phyloP scores from a whole-genome alignment of 345 rosid species.

The Boechera retrofracta region DNA sequence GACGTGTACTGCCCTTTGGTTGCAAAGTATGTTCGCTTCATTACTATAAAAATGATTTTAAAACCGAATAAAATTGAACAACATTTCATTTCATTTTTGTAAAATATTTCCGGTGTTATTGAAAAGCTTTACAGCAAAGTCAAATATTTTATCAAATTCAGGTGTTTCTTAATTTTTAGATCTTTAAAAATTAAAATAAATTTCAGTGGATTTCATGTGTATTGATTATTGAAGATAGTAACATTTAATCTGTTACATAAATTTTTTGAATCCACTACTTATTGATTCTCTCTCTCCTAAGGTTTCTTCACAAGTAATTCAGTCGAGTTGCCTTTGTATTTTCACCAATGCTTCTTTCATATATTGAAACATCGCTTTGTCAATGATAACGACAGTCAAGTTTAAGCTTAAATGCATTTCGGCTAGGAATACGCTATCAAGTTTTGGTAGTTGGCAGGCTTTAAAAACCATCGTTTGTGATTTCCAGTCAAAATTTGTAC shows the following conservation, averaged over 20 bases:
- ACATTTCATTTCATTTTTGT: not conserved
- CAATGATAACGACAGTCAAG: not conserved
- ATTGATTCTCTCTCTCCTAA: not conserved
- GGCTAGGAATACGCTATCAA: not conserved
- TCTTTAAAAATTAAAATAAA: not conserved
- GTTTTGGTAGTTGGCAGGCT: slow-evolving; percentile 9
- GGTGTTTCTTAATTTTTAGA: not conserved
- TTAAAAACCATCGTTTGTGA: slow-evolving; percentile 7
- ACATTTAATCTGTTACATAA: too few species aligned
- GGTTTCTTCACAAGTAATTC: not conserved
- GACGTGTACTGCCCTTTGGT: slow-evolving; percentile 84
- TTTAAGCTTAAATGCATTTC: slow-evolving; percentile 21
- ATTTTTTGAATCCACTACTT: not conserved
- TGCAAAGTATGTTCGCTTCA: slow-evolving; percentile 66
- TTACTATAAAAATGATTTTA: slow-evolving; percentile 5
- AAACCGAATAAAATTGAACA: not conserved
- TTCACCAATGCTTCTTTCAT: not conserved
- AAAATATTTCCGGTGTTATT: not conserved
- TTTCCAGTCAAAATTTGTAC: slow-evolving; percentile 3
- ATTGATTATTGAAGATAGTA: too few species aligned
- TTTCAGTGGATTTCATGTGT: not conserved
- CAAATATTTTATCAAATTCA: not conserved
- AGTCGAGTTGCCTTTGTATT: not conserved
- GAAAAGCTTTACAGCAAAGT: slow-evolving; percentile 5
- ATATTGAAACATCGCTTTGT: not conserved